Evolutionary conservation across 306 rosid genomes (phyloP).

Genomic region (Alnus glutinosa): DNA sequence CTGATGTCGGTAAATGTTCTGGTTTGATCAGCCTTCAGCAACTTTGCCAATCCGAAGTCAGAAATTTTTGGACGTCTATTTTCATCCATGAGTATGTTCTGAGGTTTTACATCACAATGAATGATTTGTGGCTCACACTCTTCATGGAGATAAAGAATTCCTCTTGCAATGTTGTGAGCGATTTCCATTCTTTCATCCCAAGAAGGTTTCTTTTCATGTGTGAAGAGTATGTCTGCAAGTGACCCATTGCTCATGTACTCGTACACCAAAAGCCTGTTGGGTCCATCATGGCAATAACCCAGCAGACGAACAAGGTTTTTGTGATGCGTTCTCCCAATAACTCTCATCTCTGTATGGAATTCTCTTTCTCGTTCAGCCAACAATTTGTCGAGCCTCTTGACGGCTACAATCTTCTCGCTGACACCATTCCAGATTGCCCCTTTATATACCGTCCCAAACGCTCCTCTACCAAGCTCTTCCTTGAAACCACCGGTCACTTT

Average conservation of each 20-base stretch:
- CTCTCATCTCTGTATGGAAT: slow-evolving; percentile 30
- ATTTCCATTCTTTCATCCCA: slow-evolving; percentile 31
- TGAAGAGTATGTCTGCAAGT: slow-evolving; percentile 33
- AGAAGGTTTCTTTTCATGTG: background rate
- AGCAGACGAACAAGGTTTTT: slow-evolving; percentile 28
- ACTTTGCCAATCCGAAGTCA: slow-evolving; percentile 33
- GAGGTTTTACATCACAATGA: slow-evolving; percentile 40
- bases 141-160: slow-evolving; percentile 36
- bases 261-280: slow-evolving; percentile 30
- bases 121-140: slow-evolving; percentile 32
- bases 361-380: slow-evolving; percentile 22
- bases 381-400: slow-evolving; percentile 24
- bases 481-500: slow-evolving; percentile 24
- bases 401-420: slow-evolving; percentile 16
- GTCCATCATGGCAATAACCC: slow-evolving; percentile 26
- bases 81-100: slow-evolving; percentile 37
- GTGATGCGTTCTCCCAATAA: slow-evolving; percentile 35
- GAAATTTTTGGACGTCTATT: slow-evolving; percentile 21
- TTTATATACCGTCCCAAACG: slow-evolving; percentile 29
- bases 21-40: slow-evolving; percentile 30
- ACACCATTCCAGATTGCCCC: slow-evolving; percentile 1
- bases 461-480: slow-evolving; percentile 37
- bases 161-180: slow-evolving; percentile 26
- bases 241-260: slow-evolving; percentile 35
- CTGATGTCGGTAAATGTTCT: slow-evolving; percentile 30